Base-by-base conservation (phyloP, 2,329 filamentous ascomycete species). In the Sclerotinia minor region DNA sequence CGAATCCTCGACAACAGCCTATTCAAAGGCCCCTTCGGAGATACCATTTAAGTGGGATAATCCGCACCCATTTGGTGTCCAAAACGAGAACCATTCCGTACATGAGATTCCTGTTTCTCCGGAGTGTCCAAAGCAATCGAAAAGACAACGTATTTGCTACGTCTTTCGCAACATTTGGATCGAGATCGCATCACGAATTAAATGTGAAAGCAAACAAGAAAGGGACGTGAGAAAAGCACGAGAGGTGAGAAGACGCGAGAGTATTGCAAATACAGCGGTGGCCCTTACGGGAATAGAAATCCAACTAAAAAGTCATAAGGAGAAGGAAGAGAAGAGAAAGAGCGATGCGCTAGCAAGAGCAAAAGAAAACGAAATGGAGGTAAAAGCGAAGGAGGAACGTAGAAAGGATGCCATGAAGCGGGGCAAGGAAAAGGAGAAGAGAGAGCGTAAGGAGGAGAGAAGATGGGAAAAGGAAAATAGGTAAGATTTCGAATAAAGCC, bases 251-350 rank as follows among this genome's bases (percentile, higher is more conserved):
- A 35, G 45, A 32, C 41, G 65, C 17, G n/a, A 26, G 21, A 47
- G 58, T 24, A 17, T 32, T n/a, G 58, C 50, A 38, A 64, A 35
- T 21, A 41, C 38, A 41, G 38, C 38, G 52, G 29, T 35, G 52
- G 9, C 29, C 17, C 52, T 35, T 65, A 60, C 15, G 24, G 24
- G 17, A 5, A 35, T 65, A 1, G 47, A n/a, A 21, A 24, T 19
- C 17, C 24, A 58, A 9, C 21, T 54, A 32, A 64, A 45, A 5
- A 50, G 11, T 15, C 66, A 68, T 49, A 41, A 32, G 32, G 32
- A 65, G 32, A 64, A 49, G 21, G 50, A 68, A 47, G 9, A 32
- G n/a, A 65, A 60, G 50, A 57, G 29, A 21, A 57, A 65, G 2
- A n/a, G 19, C 21, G n/a, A 32, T 19, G 52, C 66, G 32, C 47